A percentile compares a stretch with the other conserved stretches of the same genome.
These are phyloP conservation scores for Ceratobasidium theobromae DNA, from an alignment of 1,284 basidiomycete genomes.

Conservation along the genomic window DNA sequence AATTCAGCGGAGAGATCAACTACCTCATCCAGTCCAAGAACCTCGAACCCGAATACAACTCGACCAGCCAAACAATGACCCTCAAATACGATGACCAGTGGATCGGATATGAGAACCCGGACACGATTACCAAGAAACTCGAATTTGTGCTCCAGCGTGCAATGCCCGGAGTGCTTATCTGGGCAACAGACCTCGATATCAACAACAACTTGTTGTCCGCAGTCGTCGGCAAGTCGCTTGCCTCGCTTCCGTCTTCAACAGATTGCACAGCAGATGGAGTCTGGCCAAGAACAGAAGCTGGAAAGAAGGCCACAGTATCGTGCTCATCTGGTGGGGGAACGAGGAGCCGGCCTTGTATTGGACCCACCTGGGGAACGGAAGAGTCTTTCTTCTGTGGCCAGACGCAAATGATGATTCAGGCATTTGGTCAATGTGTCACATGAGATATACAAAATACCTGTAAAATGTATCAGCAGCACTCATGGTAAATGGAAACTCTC, in stretches of 20 bases:
- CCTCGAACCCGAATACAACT: conserved; percentile 8
- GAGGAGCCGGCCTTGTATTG: neutral
- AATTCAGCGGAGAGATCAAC: conserved; percentile 11
- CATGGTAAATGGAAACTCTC: too few relatives aligned
- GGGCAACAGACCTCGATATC: conserved; percentile 18
- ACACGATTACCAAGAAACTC: conserved; percentile 17
- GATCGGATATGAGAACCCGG: conserved; percentile 23
- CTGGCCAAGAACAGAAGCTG: conserved; percentile 16
- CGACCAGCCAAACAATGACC: conserved; percentile 17
- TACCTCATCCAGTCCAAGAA: conserved; percentile 7
- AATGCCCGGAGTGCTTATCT: conserved; percentile 23
- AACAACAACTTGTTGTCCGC: conserved; percentile 16
- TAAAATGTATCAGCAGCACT: too few relatives aligned
- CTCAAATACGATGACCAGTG: conserved; percentile 23
- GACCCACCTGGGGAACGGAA: conserved; percentile 1
- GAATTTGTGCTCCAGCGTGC: conserved; percentile 14
- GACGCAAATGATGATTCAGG: conserved; percentile 4
- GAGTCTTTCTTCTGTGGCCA: conserved; percentile 6
- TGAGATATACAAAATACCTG: neutral
- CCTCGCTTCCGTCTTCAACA: neutral
- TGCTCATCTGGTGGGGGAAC: neutral
- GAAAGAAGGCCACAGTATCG: conserved; percentile 5
- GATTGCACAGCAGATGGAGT: conserved; percentile 17
- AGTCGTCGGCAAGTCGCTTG: conserved; percentile 5
- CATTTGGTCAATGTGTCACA: neutral